Percentiles rank a stretch among this genome's conserved stretches.
Conservation (phyloP, 2,329 filamentous ascomycete genomes). For the Fusarium austroafricanum region DNA sequence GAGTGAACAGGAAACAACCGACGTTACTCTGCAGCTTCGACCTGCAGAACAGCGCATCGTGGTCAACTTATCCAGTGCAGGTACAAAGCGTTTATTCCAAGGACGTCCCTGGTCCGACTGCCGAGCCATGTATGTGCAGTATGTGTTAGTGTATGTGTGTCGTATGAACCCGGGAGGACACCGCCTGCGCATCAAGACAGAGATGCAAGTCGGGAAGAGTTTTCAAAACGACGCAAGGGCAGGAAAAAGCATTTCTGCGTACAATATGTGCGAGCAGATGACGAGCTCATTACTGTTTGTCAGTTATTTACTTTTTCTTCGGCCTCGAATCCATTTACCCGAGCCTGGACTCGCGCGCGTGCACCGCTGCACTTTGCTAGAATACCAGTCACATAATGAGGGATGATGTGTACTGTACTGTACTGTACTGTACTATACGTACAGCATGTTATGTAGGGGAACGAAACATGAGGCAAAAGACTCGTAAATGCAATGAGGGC, state of each 20-base stretch:
- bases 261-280: neutral
- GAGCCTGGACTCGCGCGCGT: neutral
- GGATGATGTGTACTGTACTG: neutral
- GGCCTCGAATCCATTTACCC: constrained; percentile 4
- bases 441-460: neutral
- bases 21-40: constrained; percentile 19
- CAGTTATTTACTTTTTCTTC: constrained; percentile 19
- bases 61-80: constrained; percentile 30
- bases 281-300: neutral
- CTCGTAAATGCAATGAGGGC: constrained; percentile 6
- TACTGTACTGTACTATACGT: neutral
- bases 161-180: constrained; percentile 7
- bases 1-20: neutral
- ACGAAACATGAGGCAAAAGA: constrained; percentile 1
- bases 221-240: constrained; percentile 6
- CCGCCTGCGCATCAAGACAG: neutral
- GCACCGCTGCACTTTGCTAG: neutral
- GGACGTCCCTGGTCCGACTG: constrained; percentile 25
- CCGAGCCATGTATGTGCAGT: constrained; percentile 14
- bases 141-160: neutral
- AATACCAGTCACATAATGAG: neutral
- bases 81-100: constrained; percentile 24
- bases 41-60: constrained; percentile 27
- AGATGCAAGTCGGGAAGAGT: constrained; percentile 5
- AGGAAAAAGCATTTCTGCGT: constrained; percentile 4